Evolutionary conservation across 345 rosid genomes (phyloP), one percentile per base, ranked within the genome.

Genomic region (Gossypium longicalyx): DNA sequence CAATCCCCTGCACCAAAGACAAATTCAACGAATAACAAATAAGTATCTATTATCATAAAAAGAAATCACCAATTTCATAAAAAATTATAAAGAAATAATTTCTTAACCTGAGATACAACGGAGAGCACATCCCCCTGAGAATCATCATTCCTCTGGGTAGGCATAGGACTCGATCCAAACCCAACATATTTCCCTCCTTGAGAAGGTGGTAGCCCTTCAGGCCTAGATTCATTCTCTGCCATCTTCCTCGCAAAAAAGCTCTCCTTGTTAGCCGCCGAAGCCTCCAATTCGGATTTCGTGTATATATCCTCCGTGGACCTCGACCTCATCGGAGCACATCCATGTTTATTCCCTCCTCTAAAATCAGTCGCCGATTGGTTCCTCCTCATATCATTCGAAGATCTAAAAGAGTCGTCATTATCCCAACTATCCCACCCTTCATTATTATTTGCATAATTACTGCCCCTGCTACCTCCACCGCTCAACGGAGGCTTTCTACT

Each of bases 351-450:
- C 4, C 82, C 80, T 7, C 81, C 80, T 73, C 93, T 86, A 74
- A 93, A 85, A 86, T 93, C 96, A 52, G 81, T 74, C n/a, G 82
- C 86, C 1, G 96, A 89, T 51, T 95, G 99, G 38, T 91, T 91
- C 85, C 98, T 77, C 80, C 98, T 89, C 68, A 95, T 80, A 77
- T 95, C 97, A 9, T 47, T 79, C 1, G 82, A 62, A 69, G 90
- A 89, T 81, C 84, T 86, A 60, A 83, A 77, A 0, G 85, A 75
- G 78, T 92, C 97, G 22, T 92, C 98, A 8, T 82, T 87, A 58
- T 92, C 98, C 98, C 98, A 94, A 79, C 81, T 89, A 82, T 94
- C 98, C 98, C 98, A 94, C 11, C 89, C 94, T 12, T 87, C 86
- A 61, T 78, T 78, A 19, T 70, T 83, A 27, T 65, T 83, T 16